Evolutionary conservation across 2,329 filamentous ascomycete species (phyloP), one percentile per base, ranked within the genome.

Genomic region (Orbilia javanica): DNA sequence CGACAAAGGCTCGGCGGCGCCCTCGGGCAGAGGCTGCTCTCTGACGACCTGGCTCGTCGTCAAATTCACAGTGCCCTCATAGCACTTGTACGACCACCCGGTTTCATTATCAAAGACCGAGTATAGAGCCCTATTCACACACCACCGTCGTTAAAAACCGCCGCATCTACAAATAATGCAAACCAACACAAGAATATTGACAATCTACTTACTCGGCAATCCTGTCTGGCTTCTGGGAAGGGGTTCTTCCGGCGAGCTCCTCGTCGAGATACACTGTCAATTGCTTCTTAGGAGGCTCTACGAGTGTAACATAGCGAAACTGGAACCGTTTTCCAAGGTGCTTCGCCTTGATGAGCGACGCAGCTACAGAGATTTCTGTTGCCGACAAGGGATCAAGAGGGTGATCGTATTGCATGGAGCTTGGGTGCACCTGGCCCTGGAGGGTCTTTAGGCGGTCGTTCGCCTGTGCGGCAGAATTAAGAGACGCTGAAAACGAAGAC

Each of bases 281-380:
- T 79, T 88, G 86, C 42, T 84, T 84, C 85, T 92, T 92, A 44
- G 86, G 85, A 2, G 90, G 90, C 81, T 92, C 90, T 64, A 90
- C 87, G 2, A 92, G 85, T 22, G 89, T 92, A 63, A 93, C 87
- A 80, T 88, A 88, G 84, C 93, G 93, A 86, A 81, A 82, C 36
- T 80, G 70, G 18, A 73, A 74, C 7, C 78, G 79, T 25, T 68
- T 72, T 6, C 74, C 64, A 52, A 79, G 65, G 29, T 67, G 44
- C 31, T 60, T 75, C 18, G 72, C 57, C 20, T 85, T 84, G 75
- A 89, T 85, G 50, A 88, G 83, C 79, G 87, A 86, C 48, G 85
- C 84, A 46, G 88, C 86, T 20, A 83, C 82, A 69, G 85, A 84
- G 20, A 89, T 88, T 83, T 90, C 89, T 44, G 88, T 85, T 81